Evolutionary conservation across 768 basidiomycete genomes (phyloP), one percentile per base, ranked within the genome.

Genomic region (Antrodiella citrinella): DNA sequence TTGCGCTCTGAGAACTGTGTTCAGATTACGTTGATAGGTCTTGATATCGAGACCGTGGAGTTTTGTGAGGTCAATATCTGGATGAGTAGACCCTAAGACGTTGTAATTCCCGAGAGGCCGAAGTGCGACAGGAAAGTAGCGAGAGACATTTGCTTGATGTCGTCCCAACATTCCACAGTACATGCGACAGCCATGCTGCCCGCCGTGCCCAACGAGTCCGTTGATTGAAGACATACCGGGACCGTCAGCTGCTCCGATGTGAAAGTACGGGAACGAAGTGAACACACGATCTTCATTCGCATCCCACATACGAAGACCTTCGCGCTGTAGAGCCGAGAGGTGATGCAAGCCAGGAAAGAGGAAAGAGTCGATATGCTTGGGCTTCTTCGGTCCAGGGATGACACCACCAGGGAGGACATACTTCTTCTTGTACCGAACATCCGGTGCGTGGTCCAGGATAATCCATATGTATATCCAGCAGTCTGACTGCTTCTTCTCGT

Each of bases 401-500:
- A 66, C 15, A 7, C 53, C 62, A n/a, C 63, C 65, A n/a, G 59
- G 54, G 7, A 66, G 25, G 11, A 67, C 59, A 39, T 62, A 43
- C 4, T 51, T 50, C 53, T 66, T 68, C 49, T 62, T 62, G 54
- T 68, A 67, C 20, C 62, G 61, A 2, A 19, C n/a, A 11, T 63
- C 58, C 0, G 65, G 62, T 0, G 56, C 3, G 5, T 53, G 49
- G 23, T 64, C 53, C 3, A 62, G 13, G 4, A 67, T 10, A 20
- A 68, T 51, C 63, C 62, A 67, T 20, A 67, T 58, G 24, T 62
- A 64, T 3, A 68, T 59, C 66, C 66, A 68, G 38, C 64, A 64
- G 45, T 67, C 65, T 1, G 66, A 69, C 4, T 52, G 15, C 50
- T 69, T 69, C 51, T 46, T 51, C 4, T 52, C 42, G 45, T 67